Base-by-base conservation (phyloP, 1,284 basidiomycete species). In the Cystobasidiaceae sp. region DNA sequence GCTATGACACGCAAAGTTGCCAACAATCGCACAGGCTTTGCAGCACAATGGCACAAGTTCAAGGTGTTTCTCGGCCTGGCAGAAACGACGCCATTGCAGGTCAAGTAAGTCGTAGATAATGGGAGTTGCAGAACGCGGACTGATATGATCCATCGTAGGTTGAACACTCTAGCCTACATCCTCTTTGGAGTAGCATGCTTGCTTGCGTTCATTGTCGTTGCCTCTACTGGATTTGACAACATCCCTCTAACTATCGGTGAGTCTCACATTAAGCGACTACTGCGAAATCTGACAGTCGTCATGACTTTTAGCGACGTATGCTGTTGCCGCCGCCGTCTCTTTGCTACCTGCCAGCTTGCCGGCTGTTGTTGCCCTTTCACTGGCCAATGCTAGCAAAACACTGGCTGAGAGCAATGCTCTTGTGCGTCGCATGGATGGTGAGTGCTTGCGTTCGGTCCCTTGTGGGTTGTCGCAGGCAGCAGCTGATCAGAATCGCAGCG, bases 151-250 rank as follows among this genome's bases (percentile, higher is more conserved):
- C n/a, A n/a, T n/a, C 54, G n/a, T 68, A 76, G 75, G 66, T 76
- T 82, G 64, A 80, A 80, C 73, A 82, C 80, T 70, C 80, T 87
- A 30, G 85, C 85, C 2, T 84, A 84, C 69, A 74, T 83, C n/a
- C 79, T 87, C 3, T 80, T 86, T 34, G 79, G 75, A 17, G 79
- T 81, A 44, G 83, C 84, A 11, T 77, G 83, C 66, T 60, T 86
- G 44, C 80, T 84, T 32, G 83, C 82, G 28, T 76, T 84, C 68
- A 80, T 85, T 65, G 83, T 85, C 17, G 83, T 85, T 67, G 80
- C 81, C 34, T 82, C 82, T 2, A 82, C 82, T 64, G 70, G 71
- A 44, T 82, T 82, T 74, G 71, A 74, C 1, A 74, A 82, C 60
- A 72, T 78, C 44, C 78, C 77, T 4, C 70, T 76, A 15, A 76